Percentiles rank a stretch among this genome's conserved stretches.
Evolutionary conservation across 2,329 filamentous ascomycete genomes (phyloP).

Genomic region (Ambrosiella beaveri): DNA sequence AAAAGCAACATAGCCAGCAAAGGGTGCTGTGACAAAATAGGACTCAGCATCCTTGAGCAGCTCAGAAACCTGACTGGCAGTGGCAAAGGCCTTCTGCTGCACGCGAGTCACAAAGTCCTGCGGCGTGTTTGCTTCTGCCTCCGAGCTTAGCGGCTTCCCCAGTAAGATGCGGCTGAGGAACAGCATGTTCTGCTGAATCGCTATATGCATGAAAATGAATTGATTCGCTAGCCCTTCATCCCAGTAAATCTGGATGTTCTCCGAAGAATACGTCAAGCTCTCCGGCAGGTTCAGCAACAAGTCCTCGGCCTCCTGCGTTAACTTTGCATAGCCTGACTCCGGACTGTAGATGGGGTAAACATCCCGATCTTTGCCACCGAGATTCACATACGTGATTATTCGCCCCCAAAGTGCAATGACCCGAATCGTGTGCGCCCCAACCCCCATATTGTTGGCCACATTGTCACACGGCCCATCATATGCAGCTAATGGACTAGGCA

Average conservation of each 20-base stretch:
- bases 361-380: constrained; percentile 71
- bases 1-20: constrained; percentile 89
- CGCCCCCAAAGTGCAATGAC: constrained; percentile 78
- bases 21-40: constrained; percentile 71
- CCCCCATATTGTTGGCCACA: constrained; percentile 69
- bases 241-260: constrained; percentile 72
- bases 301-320: constrained; percentile 54
- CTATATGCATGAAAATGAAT: constrained; percentile 81
- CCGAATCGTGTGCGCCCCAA: constrained; percentile 76
- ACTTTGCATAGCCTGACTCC: constrained; percentile 55
- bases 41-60: constrained; percentile 61
- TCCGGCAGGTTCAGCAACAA: constrained; percentile 54
- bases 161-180: constrained; percentile 56
- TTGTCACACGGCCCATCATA: constrained; percentile 2
- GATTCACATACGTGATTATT: constrained; percentile 76
- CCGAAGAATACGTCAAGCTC: constrained; percentile 53
- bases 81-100: constrained; percentile 58
- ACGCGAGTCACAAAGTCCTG: constrained; percentile 62
- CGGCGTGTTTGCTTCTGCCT: constrained; percentile 39
- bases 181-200: constrained; percentile 73
- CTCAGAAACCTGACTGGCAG: constrained; percentile 73
- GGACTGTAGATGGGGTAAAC: constrained; percentile 62
- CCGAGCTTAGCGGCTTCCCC: constrained; percentile 24
- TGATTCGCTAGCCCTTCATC: constrained; percentile 78
- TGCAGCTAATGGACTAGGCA: constrained; percentile 47